These are phyloP conservation scores for Cercospora janseana DNA, from an alignment of 2,329 filamentous ascomycete genomes.

Conservation along the genomic window DNA sequence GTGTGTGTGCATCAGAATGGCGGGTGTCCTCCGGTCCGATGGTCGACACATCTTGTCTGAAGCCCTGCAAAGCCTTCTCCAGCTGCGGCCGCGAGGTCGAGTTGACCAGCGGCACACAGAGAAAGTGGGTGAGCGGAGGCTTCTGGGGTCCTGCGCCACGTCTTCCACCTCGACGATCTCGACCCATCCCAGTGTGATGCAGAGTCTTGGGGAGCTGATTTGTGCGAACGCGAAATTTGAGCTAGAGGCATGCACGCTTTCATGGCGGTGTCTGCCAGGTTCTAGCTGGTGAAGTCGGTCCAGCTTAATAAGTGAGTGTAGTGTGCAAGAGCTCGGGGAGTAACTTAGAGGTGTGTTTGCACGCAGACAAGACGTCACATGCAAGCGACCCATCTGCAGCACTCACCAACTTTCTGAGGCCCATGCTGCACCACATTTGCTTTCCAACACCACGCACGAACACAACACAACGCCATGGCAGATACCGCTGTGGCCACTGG, in stretches of 20 bases:
- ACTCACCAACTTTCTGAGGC: neutral
- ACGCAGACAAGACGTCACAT: neutral
- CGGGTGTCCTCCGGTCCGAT: neutral
- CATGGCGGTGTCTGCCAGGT: neutral
- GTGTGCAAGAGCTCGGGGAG: neutral
- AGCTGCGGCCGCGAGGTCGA: constrained; percentile 62
- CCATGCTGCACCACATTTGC: neutral
- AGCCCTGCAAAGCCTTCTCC: constrained; percentile 58
- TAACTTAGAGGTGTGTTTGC: too few species aligned
- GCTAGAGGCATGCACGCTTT: neutral
- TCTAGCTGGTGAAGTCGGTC: neutral
- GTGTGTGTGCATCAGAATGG: neutral
- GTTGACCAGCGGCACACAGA: constrained; percentile 71
- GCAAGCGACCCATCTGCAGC: too few species aligned
- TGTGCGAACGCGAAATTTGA: neutral
- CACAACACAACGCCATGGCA: constrained; percentile 27
- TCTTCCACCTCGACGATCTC: constrained; percentile 8
- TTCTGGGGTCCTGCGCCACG: constrained; percentile 35
- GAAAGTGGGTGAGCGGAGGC: constrained; percentile 66
- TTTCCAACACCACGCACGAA: neutral
- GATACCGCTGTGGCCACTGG: constrained; percentile 30
- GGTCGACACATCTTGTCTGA: constrained; percentile 56
- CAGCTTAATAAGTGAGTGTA: neutral
- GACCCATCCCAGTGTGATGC: neutral
- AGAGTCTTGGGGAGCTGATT: neutral